phyloP scores from a whole-genome alignment of 169 alveolate genomes.

The Cryptosporidium sp. region DNA sequence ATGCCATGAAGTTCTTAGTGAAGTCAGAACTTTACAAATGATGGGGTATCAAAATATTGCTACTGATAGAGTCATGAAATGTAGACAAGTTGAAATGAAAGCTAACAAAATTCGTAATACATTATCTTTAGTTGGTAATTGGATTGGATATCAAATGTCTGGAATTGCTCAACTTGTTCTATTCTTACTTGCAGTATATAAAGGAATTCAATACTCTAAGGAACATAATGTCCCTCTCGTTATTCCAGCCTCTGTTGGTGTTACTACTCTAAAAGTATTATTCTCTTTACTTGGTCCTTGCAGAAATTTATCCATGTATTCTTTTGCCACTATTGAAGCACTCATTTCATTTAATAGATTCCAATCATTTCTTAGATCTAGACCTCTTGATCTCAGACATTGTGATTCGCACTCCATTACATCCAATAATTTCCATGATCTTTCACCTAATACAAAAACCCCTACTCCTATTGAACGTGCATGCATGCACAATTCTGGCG shows the following conservation, averaged over 20 bases:
- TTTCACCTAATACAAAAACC: background rate
- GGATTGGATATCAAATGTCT: conserved; percentile 76
- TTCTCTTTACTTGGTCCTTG: conserved; percentile 70
- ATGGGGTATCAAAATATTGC: conserved; percentile 71
- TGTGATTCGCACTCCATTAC: conserved; percentile 38
- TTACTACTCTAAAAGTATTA: conserved; percentile 58
- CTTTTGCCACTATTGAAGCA: conserved; percentile 71
- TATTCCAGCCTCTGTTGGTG: conserved; percentile 75
- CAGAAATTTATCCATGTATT: conserved; percentile 66
- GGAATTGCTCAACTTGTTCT: conserved; percentile 59
- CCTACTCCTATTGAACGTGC: background rate
- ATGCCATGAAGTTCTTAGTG: conserved; percentile 69
- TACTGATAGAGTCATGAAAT: conserved; percentile 52
- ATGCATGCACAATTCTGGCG: conserved; percentile 11
- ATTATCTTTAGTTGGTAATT: conserved; percentile 51
- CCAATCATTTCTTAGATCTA: conserved; percentile 64
- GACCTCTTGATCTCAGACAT: conserved; percentile 71
- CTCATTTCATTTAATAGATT: conserved; percentile 52
- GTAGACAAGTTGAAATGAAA: conserved; percentile 42
- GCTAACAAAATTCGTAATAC: conserved; percentile 61
- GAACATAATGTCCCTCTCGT: conserved; percentile 35
- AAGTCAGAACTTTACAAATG: conserved; percentile 65
- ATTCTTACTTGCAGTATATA: conserved; percentile 47
- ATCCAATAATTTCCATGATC: background rate
- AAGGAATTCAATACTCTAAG: conserved; percentile 25